phyloP scores from a whole-genome alignment of 1,284 basidiomycete species.

The Ceratobasidium sp. region DNA sequence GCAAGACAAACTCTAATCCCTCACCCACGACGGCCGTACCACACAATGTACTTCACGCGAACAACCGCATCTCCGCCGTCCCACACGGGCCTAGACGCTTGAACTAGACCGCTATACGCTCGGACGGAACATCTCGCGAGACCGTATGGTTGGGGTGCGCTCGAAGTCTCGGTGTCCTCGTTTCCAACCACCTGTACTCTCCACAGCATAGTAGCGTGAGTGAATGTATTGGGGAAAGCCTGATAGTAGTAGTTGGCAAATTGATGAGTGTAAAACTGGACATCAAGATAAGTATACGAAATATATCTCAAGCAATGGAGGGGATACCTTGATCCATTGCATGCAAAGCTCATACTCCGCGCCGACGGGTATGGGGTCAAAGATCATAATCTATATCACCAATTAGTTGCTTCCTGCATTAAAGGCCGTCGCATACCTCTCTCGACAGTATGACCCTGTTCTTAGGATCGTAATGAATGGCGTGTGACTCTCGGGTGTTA shows the following conservation, averaged over 20 bases:
- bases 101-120: neutral
- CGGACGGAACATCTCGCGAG: neutral
- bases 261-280: neutral
- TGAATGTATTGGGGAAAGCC: conserved; percentile 3
- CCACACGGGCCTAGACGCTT: neutral
- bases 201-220: conserved; percentile 1
- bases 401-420: neutral
- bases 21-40: neutral
- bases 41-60: neutral
- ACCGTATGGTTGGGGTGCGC: neutral
- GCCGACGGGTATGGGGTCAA: neutral
- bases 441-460: neutral
- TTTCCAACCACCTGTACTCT: neutral
- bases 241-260: neutral
- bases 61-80: neutral
- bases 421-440: neutral
- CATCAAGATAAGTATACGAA: neutral
- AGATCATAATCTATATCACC: neutral
- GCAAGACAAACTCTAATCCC: no score
- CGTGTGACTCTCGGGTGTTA: neutral
- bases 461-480: neutral
- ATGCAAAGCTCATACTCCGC: neutral
- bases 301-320: no score
- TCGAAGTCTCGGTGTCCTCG: neutral
- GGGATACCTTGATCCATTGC: conserved; percentile 1